Evolutionary conservation across 768 basidiomycete genomes (phyloP).

Genomic region (Cyathus striatus): DNA sequence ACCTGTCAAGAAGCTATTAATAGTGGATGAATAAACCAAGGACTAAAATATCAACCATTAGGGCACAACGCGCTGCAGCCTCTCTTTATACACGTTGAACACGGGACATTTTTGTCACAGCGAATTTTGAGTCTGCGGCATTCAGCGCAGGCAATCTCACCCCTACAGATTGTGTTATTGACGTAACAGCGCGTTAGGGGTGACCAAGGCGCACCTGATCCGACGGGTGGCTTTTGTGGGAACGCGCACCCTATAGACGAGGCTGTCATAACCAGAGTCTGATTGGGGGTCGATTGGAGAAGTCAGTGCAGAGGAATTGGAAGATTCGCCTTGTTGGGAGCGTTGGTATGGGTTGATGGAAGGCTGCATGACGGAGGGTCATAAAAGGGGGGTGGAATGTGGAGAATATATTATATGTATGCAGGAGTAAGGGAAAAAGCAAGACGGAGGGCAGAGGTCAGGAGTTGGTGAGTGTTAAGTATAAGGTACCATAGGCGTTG

Average conservation of each 20-base stretch:
- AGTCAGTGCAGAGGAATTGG: neutral
- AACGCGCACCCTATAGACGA: neutral
- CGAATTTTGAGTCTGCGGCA: constrained; percentile 39
- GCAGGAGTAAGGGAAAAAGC: no score
- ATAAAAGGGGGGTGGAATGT: no score
- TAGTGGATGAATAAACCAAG: neutral
- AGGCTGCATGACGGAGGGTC: no score
- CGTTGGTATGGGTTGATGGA: neutral
- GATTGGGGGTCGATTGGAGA: neutral
- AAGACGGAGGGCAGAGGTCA: no score
- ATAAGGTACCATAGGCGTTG: no score
- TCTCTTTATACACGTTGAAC: constrained; percentile 46
- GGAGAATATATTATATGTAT: no score
- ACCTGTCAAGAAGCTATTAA: constrained; percentile 18
- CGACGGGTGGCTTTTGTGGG: constrained; percentile 33
- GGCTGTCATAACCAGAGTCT: neutral
- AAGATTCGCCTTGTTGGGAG: neutral
- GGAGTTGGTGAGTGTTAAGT: no score
- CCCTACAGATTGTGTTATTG: constrained; percentile 14
- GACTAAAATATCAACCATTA: constrained; percentile 31
- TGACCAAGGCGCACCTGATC: constrained; percentile 22
- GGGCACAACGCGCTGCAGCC: constrained; percentile 48
- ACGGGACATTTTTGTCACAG: constrained; percentile 34
- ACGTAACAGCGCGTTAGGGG: neutral
- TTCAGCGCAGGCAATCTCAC: constrained; percentile 39